Evolutionary conservation across 306 rosid genomes (phyloP).

Genomic region (Lathyrus aphaca): DNA sequence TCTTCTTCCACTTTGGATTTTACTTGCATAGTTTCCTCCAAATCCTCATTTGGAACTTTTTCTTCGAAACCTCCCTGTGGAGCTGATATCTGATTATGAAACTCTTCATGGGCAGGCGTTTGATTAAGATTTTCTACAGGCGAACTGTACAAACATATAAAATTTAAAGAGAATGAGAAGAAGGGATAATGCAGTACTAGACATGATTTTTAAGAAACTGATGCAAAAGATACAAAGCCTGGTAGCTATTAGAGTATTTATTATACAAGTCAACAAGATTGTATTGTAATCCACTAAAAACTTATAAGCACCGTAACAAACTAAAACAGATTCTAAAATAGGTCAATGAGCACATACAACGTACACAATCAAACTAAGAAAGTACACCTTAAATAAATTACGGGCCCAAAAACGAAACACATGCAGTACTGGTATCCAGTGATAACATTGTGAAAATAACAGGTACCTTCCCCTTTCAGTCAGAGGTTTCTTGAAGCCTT

Average conservation of each 20-base stretch:
- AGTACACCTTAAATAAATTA: conserved; percentile 33
- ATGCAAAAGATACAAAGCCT: not conserved
- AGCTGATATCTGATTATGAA: conserved; percentile 59
- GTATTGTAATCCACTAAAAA: not conserved
- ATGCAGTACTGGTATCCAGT: conserved; percentile 14
- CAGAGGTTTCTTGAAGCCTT: conserved; percentile 65
- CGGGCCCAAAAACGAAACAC: conserved; percentile 19
- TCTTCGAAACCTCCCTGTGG: conserved; percentile 57
- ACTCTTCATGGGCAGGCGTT: conserved; percentile 56
- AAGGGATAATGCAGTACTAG: conserved; percentile 6
- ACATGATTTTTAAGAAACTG: conserved; percentile 23
- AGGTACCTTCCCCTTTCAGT: conserved; percentile 82
- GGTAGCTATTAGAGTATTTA: conserved; percentile 4
- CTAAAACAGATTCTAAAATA: conserved; percentile 14
- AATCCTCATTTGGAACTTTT: conserved; percentile 49
- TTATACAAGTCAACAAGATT: conserved; percentile 5
- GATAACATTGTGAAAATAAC: conserved; percentile 29
- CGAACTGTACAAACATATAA: conserved; percentile 55
- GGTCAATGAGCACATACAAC: not conserved
- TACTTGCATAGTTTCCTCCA: conserved; percentile 53
- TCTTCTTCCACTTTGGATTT: conserved; percentile 59
- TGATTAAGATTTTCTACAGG: conserved; percentile 69
- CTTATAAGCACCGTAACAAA: not conserved
- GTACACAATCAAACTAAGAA: conserved; percentile 7
- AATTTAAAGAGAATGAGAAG: conserved; percentile 7